A percentile compares a stretch with the other conserved stretches of the same genome.
Conservation (phyloP, 306 rosid genomes). For the Lithocarpus polystachyus region DNA sequence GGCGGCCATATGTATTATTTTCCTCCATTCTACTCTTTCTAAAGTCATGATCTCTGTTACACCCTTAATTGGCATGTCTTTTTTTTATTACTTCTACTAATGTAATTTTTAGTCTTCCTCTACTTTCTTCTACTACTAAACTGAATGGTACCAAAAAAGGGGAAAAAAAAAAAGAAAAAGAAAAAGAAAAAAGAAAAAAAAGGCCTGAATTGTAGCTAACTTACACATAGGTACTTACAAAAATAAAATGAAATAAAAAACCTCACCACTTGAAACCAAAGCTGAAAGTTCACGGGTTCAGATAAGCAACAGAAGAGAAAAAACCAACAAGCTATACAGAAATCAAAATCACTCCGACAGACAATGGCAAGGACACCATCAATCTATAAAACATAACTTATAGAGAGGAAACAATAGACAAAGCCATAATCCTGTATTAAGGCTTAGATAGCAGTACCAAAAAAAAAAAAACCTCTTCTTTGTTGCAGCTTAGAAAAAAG, state of each 20-base stretch:
- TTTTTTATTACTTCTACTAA: too few relatives aligned
- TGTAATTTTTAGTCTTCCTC: too few relatives aligned
- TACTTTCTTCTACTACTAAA: too few relatives aligned
- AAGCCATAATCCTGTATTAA: neutral
- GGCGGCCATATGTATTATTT: too few relatives aligned
- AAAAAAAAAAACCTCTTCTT: neutral
- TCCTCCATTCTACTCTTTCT: too few relatives aligned
- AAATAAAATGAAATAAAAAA: neutral
- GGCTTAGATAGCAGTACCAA: neutral
- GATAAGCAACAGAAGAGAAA: neutral
- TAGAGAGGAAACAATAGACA: neutral
- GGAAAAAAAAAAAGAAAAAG: too few relatives aligned
- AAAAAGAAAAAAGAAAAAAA: too few relatives aligned
- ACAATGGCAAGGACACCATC: neutral
- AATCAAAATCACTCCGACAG: neutral
- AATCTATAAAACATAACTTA: neutral
- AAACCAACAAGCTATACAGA: neutral
- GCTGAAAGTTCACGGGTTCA: conserved; percentile 20
- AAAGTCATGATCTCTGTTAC: too few relatives aligned
- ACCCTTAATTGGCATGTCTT: too few relatives aligned
- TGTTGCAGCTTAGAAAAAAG: neutral
- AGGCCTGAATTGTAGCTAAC: too few relatives aligned
- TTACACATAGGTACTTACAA: too few relatives aligned
- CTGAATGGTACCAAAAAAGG: too few relatives aligned
- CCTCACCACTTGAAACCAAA: conserved; percentile 8